Base-by-base conservation (phyloP, 169 alveolate species). In the Cryptosporidium parvum region DNA sequence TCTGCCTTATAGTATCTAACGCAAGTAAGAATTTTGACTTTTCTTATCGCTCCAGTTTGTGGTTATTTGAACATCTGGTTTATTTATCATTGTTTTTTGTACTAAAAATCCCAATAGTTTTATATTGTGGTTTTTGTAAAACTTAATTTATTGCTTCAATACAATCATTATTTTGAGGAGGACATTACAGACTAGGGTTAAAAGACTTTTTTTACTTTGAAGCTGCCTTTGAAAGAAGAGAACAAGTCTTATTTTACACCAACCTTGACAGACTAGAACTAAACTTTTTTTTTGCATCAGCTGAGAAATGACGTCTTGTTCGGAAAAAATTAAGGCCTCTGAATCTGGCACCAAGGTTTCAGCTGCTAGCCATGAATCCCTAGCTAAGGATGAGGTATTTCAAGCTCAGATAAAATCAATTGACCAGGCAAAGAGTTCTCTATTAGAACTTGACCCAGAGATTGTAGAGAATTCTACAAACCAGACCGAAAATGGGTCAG, bases 11-110 rank as follows among this genome's bases (percentile, higher is more conserved):
- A 65, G 72, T 33, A 21, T 4, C 23, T 26, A 56, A 56, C 67
- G 14, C 26, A 56, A 56, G 3, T 31, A 35, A 23, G 29, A 5
- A 65, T 29, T 65, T 65, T n/a, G 31, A 65, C 14, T 65, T 65
- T 35, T 65, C 35, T 31, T 65, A 65, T 65, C 72, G 72, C 72
- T 65, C 72, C 72, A 65, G 72, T 65, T 65, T 65, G 72, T 65
- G 72, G 72, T 33, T 65, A 56, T 56, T 56, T 9, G 33, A n/a
- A 35, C 72, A 65, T 65, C 72, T 65, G 72, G 72, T 65, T 65
- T 65, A 65, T 65, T 65, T 65, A 65, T 65, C 72, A 65, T 65
- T 65, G 12, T 37, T 37, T 37, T 65, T 65, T 29, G 9, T 31
- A 65, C n/a, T n/a, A 37, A 65, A 14, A n/a, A 65, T 65, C 72